These are phyloP conservation scores for Schwanniomyces polymorphus DNA, from an alignment of 805 yeast species.

Conservation along the genomic window DNA sequence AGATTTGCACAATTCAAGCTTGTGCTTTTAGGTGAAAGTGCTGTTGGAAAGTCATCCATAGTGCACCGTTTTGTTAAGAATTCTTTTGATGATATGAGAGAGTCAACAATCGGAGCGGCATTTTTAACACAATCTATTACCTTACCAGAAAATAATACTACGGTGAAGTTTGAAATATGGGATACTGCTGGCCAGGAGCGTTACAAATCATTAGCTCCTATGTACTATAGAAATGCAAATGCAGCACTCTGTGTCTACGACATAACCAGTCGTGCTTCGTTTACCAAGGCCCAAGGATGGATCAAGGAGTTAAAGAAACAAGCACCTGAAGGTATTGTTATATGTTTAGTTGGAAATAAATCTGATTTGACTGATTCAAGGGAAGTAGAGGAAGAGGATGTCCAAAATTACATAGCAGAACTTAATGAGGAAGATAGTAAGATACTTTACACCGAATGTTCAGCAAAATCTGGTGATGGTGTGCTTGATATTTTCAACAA, in stretches of 20 bases:
- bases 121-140: constrained; percentile 69
- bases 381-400: constrained; percentile 39
- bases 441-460: constrained; percentile 39
- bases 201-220: constrained; percentile 45
- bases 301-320: constrained; percentile 79
- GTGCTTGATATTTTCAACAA: constrained; percentile 40
- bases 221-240: constrained; percentile 52
- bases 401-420: constrained; percentile 45
- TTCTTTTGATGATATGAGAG: constrained; percentile 69
- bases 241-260: constrained; percentile 81
- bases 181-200: constrained; percentile 91
- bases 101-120: constrained; percentile 86
- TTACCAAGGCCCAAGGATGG: constrained; percentile 73
- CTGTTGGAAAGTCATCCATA: constrained; percentile 72
- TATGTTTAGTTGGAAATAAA: constrained; percentile 84
- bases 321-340: constrained; percentile 70
- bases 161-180: constrained; percentile 76
- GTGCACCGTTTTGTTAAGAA: constrained; percentile 68
- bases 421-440: constrained; percentile 47
- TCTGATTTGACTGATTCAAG: constrained; percentile 57
- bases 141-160: constrained; percentile 48
- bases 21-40: constrained; percentile 78
- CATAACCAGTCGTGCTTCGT: constrained; percentile 66
- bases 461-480: constrained; percentile 46
- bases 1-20: constrained; percentile 52